Evolutionary conservation across 2,329 filamentous ascomycete species (phyloP).

Genomic region (Aspergillus sp.): DNA sequence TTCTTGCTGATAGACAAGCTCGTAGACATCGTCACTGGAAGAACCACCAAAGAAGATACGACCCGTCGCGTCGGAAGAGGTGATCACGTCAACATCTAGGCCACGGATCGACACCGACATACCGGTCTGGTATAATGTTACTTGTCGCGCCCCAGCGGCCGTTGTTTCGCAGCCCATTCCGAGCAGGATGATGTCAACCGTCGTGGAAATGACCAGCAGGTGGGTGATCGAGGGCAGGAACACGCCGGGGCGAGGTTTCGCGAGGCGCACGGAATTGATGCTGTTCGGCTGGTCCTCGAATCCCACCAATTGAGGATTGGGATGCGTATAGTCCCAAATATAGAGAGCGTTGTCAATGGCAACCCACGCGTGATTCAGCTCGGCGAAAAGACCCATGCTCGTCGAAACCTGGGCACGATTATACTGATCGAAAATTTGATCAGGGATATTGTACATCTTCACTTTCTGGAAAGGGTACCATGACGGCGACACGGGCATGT

Average conservation of each 20-base stretch:
- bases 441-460: slow-evolving; percentile 84
- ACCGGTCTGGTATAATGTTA: slow-evolving; percentile 83
- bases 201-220: slow-evolving; percentile 84
- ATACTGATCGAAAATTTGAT: slow-evolving; percentile 88
- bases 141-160: slow-evolving; percentile 65
- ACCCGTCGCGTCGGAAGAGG: slow-evolving; percentile 73
- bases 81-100: slow-evolving; percentile 73
- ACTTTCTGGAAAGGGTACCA: slow-evolving; percentile 90
- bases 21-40: slow-evolving; percentile 82
- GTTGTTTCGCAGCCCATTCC: slow-evolving; percentile 70
- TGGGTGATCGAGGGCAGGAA: slow-evolving; percentile 85
- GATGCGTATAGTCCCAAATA: slow-evolving; percentile 94
- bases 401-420: slow-evolving; percentile 84
- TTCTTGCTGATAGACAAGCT: slow-evolving; percentile 94
- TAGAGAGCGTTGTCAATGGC: slow-evolving; percentile 94
- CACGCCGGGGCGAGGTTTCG: slow-evolving; percentile 79
- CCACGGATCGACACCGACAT: slow-evolving; percentile 78
- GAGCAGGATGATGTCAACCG: slow-evolving; percentile 79
- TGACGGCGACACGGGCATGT: slow-evolving; percentile 65
- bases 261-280: slow-evolving; percentile 87
- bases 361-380: slow-evolving; percentile 93
- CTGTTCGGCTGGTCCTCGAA: slow-evolving; percentile 86
- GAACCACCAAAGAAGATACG: slow-evolving; percentile 90
- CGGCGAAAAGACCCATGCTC: slow-evolving; percentile 92
- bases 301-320: slow-evolving; percentile 87